These are phyloP conservation scores for Scheffersomyces lignicola DNA, from an alignment of 1,139 yeast species.

Conservation along the genomic window DNA sequence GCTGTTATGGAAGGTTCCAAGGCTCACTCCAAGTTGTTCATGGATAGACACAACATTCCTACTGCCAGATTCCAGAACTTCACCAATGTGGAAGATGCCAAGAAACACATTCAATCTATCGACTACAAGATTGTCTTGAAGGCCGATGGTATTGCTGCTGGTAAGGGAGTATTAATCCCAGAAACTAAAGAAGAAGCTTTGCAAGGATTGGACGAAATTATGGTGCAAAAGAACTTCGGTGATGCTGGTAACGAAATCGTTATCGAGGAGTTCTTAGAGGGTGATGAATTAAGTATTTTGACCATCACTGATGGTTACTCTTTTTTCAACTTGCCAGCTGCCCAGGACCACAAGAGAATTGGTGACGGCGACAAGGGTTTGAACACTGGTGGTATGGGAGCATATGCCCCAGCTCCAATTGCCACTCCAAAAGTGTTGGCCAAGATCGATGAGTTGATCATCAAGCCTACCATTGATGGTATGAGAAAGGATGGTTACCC, in stretches of 20 bases:
- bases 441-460: constrained; percentile 68
- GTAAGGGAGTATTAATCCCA: constrained; percentile 97
- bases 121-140: constrained; percentile 86
- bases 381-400: constrained; percentile 99
- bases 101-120: constrained; percentile 60
- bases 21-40: constrained; percentile 89
- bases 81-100: constrained; percentile 72
- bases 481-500: constrained; percentile 96
- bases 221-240: constrained; percentile 90
- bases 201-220: constrained; percentile 80
- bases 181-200: constrained; percentile 79
- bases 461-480: constrained; percentile 92
- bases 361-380: constrained; percentile 93
- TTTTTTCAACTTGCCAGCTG: constrained; percentile 88
- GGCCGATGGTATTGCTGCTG: constrained; percentile 98
- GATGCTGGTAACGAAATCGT: constrained; percentile 95
- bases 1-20: constrained; percentile 97
- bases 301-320: constrained; percentile 95
- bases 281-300: constrained; percentile 92
- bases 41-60: constrained; percentile 89
- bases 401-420: constrained; percentile 97
- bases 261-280: constrained; percentile 93
- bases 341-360: constrained; percentile 96
- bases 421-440: constrained; percentile 69
- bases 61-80: constrained; percentile 90